Base-by-base conservation (phyloP, 164 flowering plant species). In the Liquidambar formosana region DNA sequence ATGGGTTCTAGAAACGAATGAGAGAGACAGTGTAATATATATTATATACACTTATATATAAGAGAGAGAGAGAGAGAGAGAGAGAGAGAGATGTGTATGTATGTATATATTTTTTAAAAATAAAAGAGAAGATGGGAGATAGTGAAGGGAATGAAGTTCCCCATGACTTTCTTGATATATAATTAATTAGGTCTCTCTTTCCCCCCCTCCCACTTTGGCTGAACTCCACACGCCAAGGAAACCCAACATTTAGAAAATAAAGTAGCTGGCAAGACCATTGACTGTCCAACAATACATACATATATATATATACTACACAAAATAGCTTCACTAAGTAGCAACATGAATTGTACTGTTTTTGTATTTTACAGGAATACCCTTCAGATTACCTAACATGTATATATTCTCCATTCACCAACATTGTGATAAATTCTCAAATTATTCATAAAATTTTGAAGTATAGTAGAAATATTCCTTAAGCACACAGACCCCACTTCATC, bases 151-250 rank as follows among this genome's bases (percentile, higher is more conserved):
- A 5, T 65, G 49, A 58, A 65, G 27, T 43, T 71, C 61, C 43
- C 27, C 49, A 21, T 65, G 60, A 22, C 23, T 58, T 71, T 61
- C 59, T 28, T 25, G n/a, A n/a, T 73, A 61, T 61, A 56, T 33
- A 54, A 51, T 67, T 52, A 19, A 60, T n/a, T 44, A n/a, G 9
- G 45, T 22, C 27, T 57, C 16, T 61, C 2, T 46, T 59, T 66
- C 66, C 70, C 27, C 27, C 41, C 51, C 18, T 56, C 64, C 65
- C 61, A 72, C 68, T 61, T n/a, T 48, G 47, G 65, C 64, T 68
- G 79, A 79, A 75, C 57, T 76, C 80, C 74, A 78, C 83, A 84
- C 87, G 87, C 83, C 68, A 84, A 84, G 83, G 63, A 75, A 83
- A 79, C 79, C 77, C 60, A 47, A 21, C 19, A 12, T 38, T 59